Conservation (phyloP, 2,329 filamentous ascomycete genomes). For the Arthrobotrys pseudoclavata region DNA sequence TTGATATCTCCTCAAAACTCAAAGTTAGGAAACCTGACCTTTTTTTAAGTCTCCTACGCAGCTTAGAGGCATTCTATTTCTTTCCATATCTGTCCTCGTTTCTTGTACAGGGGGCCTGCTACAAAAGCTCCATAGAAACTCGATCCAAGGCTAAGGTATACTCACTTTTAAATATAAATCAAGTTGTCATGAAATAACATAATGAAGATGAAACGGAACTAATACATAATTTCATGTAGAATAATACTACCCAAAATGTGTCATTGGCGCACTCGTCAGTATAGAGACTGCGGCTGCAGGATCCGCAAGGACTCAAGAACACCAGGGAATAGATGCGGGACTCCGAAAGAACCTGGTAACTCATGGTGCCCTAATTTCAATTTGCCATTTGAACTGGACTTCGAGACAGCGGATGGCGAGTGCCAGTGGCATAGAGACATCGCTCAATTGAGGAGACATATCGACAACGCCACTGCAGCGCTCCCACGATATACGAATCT, state of each 20-base stretch:
- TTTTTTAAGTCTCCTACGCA: background rate
- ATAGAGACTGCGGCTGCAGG: conserved; percentile 4
- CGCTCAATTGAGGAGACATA: background rate
- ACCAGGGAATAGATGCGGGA: background rate
- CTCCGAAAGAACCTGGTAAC: conserved; percentile 3
- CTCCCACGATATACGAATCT: background rate
- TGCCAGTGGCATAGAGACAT: background rate
- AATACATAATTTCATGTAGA: background rate
- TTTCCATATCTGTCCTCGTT: background rate
- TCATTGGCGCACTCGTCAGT: conserved; percentile 9
- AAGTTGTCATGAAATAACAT: background rate
- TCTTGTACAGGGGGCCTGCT: background rate
- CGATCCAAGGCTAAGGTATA: background rate
- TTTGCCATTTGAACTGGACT: background rate
- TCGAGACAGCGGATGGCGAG: background rate
- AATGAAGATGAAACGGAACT: background rate
- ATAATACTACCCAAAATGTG: conserved; percentile 1
- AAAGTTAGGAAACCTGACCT: background rate
- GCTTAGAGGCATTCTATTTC: background rate
- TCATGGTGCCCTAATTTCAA: conserved; percentile 11
- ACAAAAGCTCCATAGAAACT: background rate
- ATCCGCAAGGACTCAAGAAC: conserved; percentile 10
- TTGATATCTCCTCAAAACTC: background rate
- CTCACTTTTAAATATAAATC: background rate
- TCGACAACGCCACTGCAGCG: background rate